These are phyloP conservation scores for Didymosphaeria variabile DNA, from an alignment of 2,329 filamentous ascomycete genomes.

Conservation along the genomic window DNA sequence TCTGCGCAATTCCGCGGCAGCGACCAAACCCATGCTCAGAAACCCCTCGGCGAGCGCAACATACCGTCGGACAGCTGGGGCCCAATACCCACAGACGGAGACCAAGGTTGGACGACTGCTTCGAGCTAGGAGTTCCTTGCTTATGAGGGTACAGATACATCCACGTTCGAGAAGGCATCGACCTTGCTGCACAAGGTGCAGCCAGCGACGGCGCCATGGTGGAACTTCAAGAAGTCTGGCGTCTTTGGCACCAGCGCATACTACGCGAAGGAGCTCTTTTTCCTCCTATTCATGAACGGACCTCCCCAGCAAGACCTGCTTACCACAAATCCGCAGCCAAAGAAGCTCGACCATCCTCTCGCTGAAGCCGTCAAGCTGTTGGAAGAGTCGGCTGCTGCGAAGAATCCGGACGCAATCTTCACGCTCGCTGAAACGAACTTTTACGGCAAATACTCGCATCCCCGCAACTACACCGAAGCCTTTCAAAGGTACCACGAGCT, in stretches of 20 bases:
- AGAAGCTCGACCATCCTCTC: slow-evolving; percentile 62
- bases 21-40: slow-evolving; percentile 34
- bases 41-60: slow-evolving; percentile 30
- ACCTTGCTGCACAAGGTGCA: slow-evolving; percentile 53
- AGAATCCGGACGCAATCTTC: slow-evolving; percentile 84
- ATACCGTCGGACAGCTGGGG: slow-evolving; percentile 29
- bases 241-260: slow-evolving; percentile 65
- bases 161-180: slow-evolving; percentile 51
- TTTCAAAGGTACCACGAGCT: slow-evolving; percentile 84
- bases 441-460: slow-evolving; percentile 91
- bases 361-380: slow-evolving; percentile 67
- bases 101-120: slow-evolving; percentile 25
- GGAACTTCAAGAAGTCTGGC: slow-evolving; percentile 63
- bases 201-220: slow-evolving; percentile 51
- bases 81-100: slow-evolving; percentile 21
- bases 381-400: slow-evolving; percentile 64
- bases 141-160: slow-evolving; percentile 29
- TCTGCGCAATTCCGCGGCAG: slow-evolving; percentile 36
- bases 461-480: slow-evolving; percentile 79
- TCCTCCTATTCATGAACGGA: slow-evolving; percentile 71
- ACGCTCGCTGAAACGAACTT: slow-evolving; percentile 95
- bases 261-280: slow-evolving; percentile 70
- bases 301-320: slow-evolving; percentile 59
- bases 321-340: slow-evolving; percentile 47
- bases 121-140: slow-evolving; percentile 1